Conservation (phyloP, 169 alveolate genomes). For the Babesia sp. region DNA sequence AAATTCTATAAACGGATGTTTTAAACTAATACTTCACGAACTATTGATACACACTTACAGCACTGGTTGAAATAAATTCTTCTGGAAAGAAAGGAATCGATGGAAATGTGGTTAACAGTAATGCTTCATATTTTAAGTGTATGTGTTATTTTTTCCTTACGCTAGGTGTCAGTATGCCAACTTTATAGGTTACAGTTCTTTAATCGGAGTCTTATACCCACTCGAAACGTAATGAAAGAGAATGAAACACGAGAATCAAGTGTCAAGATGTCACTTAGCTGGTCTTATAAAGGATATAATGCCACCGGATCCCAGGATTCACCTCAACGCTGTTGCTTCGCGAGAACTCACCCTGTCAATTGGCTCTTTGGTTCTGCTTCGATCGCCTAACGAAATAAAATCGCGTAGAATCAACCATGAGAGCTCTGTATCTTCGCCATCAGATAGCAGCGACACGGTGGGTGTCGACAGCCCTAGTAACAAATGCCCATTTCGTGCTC, state of each 20-base stretch:
- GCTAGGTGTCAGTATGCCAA: too few species aligned
- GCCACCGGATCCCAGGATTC: constrained; percentile 50
- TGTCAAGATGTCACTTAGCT: constrained; percentile 28
- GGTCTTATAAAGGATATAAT: constrained; percentile 12
- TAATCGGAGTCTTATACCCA: too few species aligned
- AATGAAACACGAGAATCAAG: constrained; percentile 6
- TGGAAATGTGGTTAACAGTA: too few species aligned
- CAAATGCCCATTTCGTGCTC: background rate
- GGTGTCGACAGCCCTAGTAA: background rate
- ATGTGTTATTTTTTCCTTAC: too few species aligned
- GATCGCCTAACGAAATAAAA: background rate
- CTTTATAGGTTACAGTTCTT: too few species aligned
- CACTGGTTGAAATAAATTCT: too few species aligned
- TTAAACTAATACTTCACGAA: too few species aligned
- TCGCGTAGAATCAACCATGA: background rate
- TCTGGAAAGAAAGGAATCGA: too few species aligned
- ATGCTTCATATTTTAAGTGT: too few species aligned
- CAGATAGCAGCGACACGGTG: background rate
- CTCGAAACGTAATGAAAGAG: too few species aligned
- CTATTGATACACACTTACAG: too few species aligned
- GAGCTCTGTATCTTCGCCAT: background rate
- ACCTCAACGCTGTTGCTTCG: background rate
- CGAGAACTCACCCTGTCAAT: constrained; percentile 14
- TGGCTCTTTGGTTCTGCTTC: constrained; percentile 24
- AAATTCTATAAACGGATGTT: too few species aligned